Conservation (phyloP, 2,329 filamentous ascomycete species). For the Aspergillus transmontanensis region DNA sequence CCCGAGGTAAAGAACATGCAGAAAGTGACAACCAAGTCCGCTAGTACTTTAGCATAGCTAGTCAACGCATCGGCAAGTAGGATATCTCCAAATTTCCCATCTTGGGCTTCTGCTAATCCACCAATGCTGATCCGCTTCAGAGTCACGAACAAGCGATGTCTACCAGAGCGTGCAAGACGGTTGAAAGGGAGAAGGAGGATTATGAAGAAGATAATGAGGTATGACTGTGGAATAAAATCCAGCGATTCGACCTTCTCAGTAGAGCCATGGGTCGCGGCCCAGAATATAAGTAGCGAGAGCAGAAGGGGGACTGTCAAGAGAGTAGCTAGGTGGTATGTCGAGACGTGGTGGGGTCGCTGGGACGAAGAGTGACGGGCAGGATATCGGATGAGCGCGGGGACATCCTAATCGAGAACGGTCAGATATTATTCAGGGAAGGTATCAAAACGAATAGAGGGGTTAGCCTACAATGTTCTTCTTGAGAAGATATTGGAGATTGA, state of each 20-base stretch:
- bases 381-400: conserved; percentile 83
- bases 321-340: conserved; percentile 82
- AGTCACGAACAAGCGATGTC: conserved; percentile 73
- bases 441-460: conserved; percentile 6
- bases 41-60: conserved; percentile 89
- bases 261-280: conserved; percentile 73
- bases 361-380: conserved; percentile 70
- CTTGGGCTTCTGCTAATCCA: conserved; percentile 79
- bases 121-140: conserved; percentile 79
- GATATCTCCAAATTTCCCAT: conserved; percentile 94
- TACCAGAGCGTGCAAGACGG: conserved; percentile 68
- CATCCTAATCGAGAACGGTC: conserved; percentile 59
- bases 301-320: conserved; percentile 72
- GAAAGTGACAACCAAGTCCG: conserved; percentile 81
- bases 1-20: conserved; percentile 85
- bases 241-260: conserved; percentile 71
- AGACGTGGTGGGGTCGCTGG: conserved; percentile 74
- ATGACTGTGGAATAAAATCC: conserved; percentile 84
- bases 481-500: conserved; percentile 86
- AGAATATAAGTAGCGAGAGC: conserved; percentile 78
- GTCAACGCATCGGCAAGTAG: conserved; percentile 92
- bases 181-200: conserved; percentile 75
- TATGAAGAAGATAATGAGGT: conserved; percentile 71
- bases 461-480: conserved; percentile 69
- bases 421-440: neutral